These are phyloP conservation scores for Cicer bijugum DNA, from an alignment of 306 rosid species.

Conservation along the genomic window DNA sequence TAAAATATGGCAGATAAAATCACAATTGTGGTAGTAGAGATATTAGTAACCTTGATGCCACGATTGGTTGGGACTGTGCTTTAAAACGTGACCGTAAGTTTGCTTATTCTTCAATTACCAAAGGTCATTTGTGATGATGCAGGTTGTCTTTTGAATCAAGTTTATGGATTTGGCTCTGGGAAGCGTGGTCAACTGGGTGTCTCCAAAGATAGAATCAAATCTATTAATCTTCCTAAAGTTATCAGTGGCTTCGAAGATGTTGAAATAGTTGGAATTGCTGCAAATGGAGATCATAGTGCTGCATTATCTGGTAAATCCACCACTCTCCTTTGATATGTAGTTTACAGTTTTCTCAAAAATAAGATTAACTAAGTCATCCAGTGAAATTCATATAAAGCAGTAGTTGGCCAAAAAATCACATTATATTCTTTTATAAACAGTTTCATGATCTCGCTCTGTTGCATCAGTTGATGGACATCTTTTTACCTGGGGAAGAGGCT, in stretches of 20 bases:
- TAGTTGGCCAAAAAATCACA: background rate
- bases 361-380: slow-evolving; percentile 16
- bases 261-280: slow-evolving; percentile 56
- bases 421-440: background rate
- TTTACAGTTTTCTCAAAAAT: slow-evolving; percentile 5
- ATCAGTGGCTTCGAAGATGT: slow-evolving; percentile 58
- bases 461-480: slow-evolving; percentile 68
- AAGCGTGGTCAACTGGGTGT: slow-evolving; percentile 91
- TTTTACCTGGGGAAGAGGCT: slow-evolving; percentile 94
- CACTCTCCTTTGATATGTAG: slow-evolving; percentile 23
- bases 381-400: background rate
- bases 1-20: background rate
- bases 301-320: slow-evolving; percentile 66
- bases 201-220: slow-evolving; percentile 59
- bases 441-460: background rate
- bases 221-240: slow-evolving; percentile 57
- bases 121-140: slow-evolving; percentile 44
- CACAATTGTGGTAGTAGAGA: background rate
- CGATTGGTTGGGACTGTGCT: background rate
- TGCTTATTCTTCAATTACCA: background rate
- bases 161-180: slow-evolving; percentile 88
- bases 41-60: background rate
- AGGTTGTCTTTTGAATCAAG: slow-evolving; percentile 55
- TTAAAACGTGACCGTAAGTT: background rate
- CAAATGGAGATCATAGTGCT: slow-evolving; percentile 96